A percentile compares a stretch with the other conserved stretches of the same genome.
These are phyloP conservation scores for Pouteria campechiana DNA, from an alignment of 179 eudicot species.

Conservation along the genomic window DNA sequence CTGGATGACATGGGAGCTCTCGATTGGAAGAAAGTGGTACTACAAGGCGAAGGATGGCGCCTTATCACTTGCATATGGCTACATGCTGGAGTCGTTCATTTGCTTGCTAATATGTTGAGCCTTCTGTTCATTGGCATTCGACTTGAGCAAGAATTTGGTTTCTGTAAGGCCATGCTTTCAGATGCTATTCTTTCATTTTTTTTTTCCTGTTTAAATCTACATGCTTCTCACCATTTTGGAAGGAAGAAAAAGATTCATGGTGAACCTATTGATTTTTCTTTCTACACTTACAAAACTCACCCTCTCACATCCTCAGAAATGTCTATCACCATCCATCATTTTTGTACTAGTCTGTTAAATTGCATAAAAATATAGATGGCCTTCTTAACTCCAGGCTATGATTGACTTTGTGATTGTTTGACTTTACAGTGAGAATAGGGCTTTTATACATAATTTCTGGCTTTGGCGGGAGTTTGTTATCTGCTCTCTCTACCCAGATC, in stretches of 20 bases:
- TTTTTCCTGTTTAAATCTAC: background rate
- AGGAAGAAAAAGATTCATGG: too few species aligned
- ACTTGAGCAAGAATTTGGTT: slow-evolving; percentile 72
- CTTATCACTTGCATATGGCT: slow-evolving; percentile 78
- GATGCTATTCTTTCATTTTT: background rate
- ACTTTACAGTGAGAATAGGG: slow-evolving; percentile 61
- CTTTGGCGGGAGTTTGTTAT: slow-evolving; percentile 70
- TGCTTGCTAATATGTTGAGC: slow-evolving; percentile 64
- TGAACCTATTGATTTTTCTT: too few species aligned
- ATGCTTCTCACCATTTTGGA: background rate
- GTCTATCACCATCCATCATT: background rate
- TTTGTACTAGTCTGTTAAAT: background rate
- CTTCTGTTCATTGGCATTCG: slow-evolving; percentile 56
- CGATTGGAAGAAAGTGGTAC: slow-evolving; percentile 47
- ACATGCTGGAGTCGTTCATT: slow-evolving; percentile 68
- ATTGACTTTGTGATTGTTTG: too few species aligned
- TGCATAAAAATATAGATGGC: too few species aligned
- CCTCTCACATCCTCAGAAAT: background rate
- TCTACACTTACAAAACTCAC: too few species aligned
- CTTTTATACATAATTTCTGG: slow-evolving; percentile 70
- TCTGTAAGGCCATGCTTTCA: slow-evolving; percentile 44
- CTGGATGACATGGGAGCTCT: slow-evolving; percentile 84
- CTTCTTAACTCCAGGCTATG: too few species aligned
- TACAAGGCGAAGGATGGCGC: slow-evolving; percentile 66
- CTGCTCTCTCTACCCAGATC: slow-evolving; percentile 65